These are phyloP conservation scores for Geotrichum reessii DNA, from an alignment of 1,139 yeast species.

Conservation along the genomic window DNA sequence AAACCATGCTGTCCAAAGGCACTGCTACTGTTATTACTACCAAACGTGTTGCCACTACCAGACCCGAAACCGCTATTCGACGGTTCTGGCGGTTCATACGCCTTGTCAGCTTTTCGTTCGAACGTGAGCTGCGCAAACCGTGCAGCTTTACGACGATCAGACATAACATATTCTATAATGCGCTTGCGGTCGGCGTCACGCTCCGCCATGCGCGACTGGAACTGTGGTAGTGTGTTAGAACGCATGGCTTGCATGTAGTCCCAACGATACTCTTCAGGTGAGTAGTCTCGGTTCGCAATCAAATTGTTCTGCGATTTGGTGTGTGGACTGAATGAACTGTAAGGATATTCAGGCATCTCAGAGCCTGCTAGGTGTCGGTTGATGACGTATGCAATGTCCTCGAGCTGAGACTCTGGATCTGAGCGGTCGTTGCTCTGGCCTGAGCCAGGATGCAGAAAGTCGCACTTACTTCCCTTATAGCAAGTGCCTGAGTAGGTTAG, in stretches of 20 bases:
- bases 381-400: constrained; percentile 6
- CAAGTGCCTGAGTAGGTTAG: constrained; percentile 21
- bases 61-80: constrained; percentile 21
- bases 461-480: constrained; percentile 24
- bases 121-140: constrained; percentile 38
- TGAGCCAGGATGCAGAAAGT: constrained; percentile 23
- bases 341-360: constrained; percentile 6
- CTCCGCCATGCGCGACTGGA: not conserved
- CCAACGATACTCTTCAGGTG: constrained; percentile 52
- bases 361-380: not conserved
- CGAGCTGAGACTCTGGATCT: constrained; percentile 16
- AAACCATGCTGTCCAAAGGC: constrained; percentile 8
- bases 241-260: constrained; percentile 42
- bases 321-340: constrained; percentile 14
- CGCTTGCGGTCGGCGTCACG: constrained; percentile 44
- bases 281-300: constrained; percentile 50
- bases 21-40: constrained; percentile 8
- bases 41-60: constrained; percentile 19
- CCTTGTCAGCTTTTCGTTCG: constrained; percentile 6
- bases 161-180: constrained; percentile 40
- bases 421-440: not conserved
- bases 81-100: constrained; percentile 15
- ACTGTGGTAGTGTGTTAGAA: not conserved
- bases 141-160: constrained; percentile 48
- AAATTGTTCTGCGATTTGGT: constrained; percentile 33